Base-by-base conservation (phyloP, 163 green algal genomes). In the Prototheca stagnorum region DNA sequence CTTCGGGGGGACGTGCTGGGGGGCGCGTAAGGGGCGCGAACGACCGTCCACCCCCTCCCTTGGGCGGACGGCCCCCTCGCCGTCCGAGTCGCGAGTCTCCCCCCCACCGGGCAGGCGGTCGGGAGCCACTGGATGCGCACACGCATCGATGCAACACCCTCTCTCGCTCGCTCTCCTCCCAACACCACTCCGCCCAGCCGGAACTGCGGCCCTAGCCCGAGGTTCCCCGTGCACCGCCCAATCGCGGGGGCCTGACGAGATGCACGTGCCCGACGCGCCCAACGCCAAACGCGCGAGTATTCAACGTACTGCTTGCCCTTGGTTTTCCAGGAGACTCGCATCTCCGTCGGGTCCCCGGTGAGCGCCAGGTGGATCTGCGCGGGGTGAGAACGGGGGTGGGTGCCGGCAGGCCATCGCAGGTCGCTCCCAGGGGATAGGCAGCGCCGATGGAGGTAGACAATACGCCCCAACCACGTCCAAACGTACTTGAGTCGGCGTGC, bases 311-410 rank as follows among this genome's bases (percentile, higher is more conserved):
- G 35, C 14, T 39, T 17, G 2, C 28, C 31, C 1, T 39, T 9
- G 7, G 65, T 70, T 17, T 47, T 59, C 65, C 65, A 74, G 5
- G 20, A 49, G 0, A 74, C 46, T 1, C 47, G 49, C 46, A 74
- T 57, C 46, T 65, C 49, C 12, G 43, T 53, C 3, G 55, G 49
- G 42, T 62, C 45, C 26, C 46, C 53, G 3, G 57, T 69, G 1
- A 69, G 20, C 5, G 47, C 39, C 8, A 73, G 29, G 47, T 69
- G 64, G 20, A 67, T 23, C 64, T 73, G 64, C 37, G 24, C 15
- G 43, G 25, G 22, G 16, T 11, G 3, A 15, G 43, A 25, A n/a
- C 12, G 23, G 5, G 23, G 15, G 22, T 47, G 5, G 41, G 41
- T 21, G 37, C 37, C 20, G 37, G 37, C 31, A 37, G n/a, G n/a